Conservation (phyloP, 768 basidiomycete genomes). For the Kwoniella sp. region DNA sequence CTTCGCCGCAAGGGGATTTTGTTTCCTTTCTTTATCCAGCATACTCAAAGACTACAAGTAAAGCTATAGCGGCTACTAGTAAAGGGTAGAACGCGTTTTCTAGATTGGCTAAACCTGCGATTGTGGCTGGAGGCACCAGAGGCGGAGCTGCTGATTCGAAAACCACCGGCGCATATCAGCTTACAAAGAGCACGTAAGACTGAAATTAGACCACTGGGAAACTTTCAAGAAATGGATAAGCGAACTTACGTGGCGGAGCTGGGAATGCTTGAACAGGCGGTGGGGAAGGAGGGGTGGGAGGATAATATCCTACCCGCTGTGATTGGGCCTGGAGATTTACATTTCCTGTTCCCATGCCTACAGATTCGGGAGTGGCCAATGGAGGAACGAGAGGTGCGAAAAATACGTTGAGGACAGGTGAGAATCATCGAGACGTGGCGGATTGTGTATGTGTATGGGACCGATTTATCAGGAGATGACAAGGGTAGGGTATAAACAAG, state of each 20-base stretch:
- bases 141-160: no score
- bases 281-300: constrained; percentile 2
- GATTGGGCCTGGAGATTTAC: constrained; percentile 12
- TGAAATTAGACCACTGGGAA: no score
- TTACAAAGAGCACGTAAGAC: not conserved
- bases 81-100: constrained; percentile 54
- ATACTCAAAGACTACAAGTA: constrained; percentile 54
- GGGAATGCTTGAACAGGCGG: constrained; percentile 6
- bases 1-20: no score
- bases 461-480: no score
- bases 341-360: not conserved
- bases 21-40: constrained; percentile 33
- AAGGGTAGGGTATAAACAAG: no score
- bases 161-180: no score
- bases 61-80: constrained; percentile 51
- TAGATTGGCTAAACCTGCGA: constrained; percentile 37
- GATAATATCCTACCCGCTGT: constrained; percentile 6
- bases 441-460: no score
- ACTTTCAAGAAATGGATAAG: no score
- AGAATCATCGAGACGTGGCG: no score
- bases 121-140: constrained; percentile 8
- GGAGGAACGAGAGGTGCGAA: no score
- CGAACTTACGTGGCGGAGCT: constrained; percentile 2
- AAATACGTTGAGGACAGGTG: no score
- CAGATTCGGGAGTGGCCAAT: not conserved